Evolutionary conservation across 1,284 basidiomycete genomes (phyloP).

Genomic region (Cerrena zonata): DNA sequence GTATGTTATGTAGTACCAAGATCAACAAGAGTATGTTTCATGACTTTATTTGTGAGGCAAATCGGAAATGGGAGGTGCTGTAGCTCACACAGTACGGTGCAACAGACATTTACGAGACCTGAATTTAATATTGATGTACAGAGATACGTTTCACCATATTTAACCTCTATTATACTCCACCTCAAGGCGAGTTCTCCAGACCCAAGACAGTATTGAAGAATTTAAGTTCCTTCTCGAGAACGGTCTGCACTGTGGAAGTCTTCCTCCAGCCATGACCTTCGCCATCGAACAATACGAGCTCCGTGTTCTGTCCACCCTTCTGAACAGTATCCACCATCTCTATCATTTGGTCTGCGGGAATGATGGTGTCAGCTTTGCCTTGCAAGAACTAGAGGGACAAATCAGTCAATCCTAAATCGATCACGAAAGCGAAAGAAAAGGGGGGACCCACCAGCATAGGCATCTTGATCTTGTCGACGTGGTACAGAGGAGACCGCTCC

Average conservation of each 20-base stretch:
- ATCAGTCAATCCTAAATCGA: not conserved
- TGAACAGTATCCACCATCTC: constrained; percentile 39
- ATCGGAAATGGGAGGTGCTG: no score
- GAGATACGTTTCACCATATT: no score
- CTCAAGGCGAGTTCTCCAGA: not conserved
- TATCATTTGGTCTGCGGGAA: constrained; percentile 46
- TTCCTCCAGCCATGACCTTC: constrained; percentile 52
- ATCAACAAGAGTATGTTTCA: no score
- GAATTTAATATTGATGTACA: no score
- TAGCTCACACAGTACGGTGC: no score
- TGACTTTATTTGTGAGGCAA: no score
- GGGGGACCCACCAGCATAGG: constrained; percentile 40
- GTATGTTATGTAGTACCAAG: no score
- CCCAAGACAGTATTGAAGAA: constrained; percentile 32
- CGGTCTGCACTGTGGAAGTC: constrained; percentile 39
- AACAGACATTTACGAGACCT: no score
- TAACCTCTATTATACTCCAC: no score
- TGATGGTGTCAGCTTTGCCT: constrained; percentile 41
- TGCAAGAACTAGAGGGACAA: constrained; percentile 37
- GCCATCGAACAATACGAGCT: constrained; percentile 43
- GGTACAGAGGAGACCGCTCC: constrained; percentile 41
- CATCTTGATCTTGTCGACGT: constrained; percentile 40
- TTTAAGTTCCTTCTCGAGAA: constrained; percentile 37
- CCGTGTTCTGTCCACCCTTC: constrained; percentile 32
- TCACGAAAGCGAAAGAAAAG: not conserved